Evolutionary conservation across 1,284 basidiomycete genomes (phyloP).

Genomic region (Tilletia horrida): DNA sequence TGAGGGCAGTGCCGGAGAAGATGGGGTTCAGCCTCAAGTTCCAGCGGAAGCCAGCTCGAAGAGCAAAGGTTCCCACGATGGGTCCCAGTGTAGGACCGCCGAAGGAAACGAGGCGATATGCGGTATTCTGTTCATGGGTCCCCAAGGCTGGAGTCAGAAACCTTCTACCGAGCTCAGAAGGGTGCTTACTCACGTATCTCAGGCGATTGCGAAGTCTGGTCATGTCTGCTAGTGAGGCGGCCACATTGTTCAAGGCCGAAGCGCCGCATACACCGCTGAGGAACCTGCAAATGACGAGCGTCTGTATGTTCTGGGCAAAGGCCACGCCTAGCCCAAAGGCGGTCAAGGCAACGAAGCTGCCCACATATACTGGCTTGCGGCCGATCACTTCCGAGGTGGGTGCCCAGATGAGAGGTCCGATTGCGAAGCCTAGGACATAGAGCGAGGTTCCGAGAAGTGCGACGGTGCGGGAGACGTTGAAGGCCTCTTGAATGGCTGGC

Average conservation of each 20-base stretch:
- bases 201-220: conserved; percentile 27
- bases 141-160: not conserved
- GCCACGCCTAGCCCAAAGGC: conserved; percentile 24
- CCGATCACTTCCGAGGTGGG: conserved; percentile 29
- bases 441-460: conserved; percentile 23
- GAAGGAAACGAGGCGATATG: conserved; percentile 25
- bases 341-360: conserved; percentile 14
- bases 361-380: conserved; percentile 16
- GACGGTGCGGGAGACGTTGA: conserved; percentile 1
- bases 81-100: conserved; percentile 24
- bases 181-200: conserved; percentile 22
- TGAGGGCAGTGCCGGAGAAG: conserved; percentile 9
- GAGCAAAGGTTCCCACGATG: conserved; percentile 23
- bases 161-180: not conserved
- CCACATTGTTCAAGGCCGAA: conserved; percentile 24
- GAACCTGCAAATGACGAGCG: conserved; percentile 23
- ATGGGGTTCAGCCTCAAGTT: conserved; percentile 26
- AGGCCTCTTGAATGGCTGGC: not conserved
- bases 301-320: conserved; percentile 17
- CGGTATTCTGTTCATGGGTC: conserved; percentile 17
- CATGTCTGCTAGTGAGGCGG: conserved; percentile 29
- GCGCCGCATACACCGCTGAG: conserved; percentile 23
- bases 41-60: conserved; percentile 27
- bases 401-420: conserved; percentile 34
- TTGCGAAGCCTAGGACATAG: conserved; percentile 34